phyloP scores from a whole-genome alignment of 108 stramenopile species.

The Parmales sp. region DNA sequence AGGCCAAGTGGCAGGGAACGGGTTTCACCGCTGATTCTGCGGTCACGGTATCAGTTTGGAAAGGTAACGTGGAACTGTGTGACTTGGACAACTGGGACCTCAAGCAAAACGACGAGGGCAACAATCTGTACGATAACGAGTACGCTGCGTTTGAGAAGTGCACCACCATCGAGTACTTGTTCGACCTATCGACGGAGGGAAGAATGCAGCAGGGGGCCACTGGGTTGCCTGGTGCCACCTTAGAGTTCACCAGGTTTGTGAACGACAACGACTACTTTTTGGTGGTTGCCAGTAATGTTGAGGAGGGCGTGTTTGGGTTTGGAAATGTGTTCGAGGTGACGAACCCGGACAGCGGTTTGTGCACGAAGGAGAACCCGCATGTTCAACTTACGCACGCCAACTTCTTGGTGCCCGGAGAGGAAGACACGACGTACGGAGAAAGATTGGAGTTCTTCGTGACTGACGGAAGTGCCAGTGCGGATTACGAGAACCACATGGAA shows the following conservation, averaged over 20 bases:
- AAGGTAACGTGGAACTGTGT: background rate
- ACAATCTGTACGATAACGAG: background rate
- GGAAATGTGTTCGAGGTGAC: background rate
- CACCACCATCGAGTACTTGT: background rate
- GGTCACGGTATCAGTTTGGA: background rate
- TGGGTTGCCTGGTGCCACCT: background rate
- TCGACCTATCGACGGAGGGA: background rate
- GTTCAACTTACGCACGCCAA: background rate
- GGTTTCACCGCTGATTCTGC: background rate
- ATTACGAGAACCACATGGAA: background rate
- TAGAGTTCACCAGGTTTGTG: background rate
- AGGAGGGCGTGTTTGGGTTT: slow-evolving; percentile 1
- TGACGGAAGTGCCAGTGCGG: background rate
- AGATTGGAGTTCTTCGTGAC: background rate
- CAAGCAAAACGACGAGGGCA: no score
- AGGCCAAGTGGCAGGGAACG: slow-evolving; percentile 2
- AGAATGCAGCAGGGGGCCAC: background rate
- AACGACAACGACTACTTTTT: slow-evolving; percentile 3
- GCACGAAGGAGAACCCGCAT: background rate
- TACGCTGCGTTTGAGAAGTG: background rate
- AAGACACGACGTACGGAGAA: background rate
- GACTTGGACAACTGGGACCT: no score
- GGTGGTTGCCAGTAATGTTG: background rate
- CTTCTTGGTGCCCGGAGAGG: background rate
- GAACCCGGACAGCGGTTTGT: background rate